Percentiles rank a stretch among this genome's conserved stretches.
Conservation (phyloP, 2,329 filamentous ascomycete genomes). For the Colletotrichum sp. region DNA sequence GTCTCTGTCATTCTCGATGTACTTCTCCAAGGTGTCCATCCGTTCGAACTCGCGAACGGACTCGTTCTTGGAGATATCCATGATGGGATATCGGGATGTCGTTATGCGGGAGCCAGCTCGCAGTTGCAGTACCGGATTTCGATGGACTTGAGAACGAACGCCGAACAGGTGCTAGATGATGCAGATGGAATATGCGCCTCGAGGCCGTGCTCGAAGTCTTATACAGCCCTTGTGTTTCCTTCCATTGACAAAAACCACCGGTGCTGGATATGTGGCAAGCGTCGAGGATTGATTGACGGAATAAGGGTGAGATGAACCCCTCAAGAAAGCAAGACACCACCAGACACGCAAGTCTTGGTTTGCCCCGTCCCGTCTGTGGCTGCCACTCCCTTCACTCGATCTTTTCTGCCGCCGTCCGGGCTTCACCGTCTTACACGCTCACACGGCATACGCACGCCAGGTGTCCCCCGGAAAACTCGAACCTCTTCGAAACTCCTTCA, state of each 20-base stretch:
- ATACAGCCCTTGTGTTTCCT: not conserved
- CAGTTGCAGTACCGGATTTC: not conserved
- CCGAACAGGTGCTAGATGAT: not conserved
- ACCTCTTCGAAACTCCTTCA: conserved; percentile 10
- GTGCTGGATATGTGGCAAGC: not conserved
- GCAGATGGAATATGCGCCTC: not conserved
- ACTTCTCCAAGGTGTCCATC: not conserved
- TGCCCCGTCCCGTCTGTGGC: not conserved
- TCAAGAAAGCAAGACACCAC: not conserved
- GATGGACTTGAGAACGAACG: not conserved
- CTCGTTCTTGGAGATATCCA: conserved; percentile 25
- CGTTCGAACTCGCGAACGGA: conserved; percentile 11
- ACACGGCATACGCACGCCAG: not conserved
- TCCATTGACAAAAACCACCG: not conserved
- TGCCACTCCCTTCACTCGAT: not conserved
- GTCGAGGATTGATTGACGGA: not conserved
- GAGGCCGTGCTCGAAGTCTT: conserved; percentile 9
- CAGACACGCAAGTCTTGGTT: not conserved
- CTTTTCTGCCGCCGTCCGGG: not conserved
- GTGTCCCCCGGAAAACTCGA: conserved; percentile 9
- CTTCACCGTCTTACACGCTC: not conserved
- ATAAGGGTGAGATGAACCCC: conserved; percentile 8
- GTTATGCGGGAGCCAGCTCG: conserved; percentile 7
- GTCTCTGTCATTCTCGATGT: conserved; percentile 22
- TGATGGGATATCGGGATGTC: not conserved